These are phyloP conservation scores for Mangifera indica DNA, from an alignment of 345 rosid genomes.

Conservation along the genomic window DNA sequence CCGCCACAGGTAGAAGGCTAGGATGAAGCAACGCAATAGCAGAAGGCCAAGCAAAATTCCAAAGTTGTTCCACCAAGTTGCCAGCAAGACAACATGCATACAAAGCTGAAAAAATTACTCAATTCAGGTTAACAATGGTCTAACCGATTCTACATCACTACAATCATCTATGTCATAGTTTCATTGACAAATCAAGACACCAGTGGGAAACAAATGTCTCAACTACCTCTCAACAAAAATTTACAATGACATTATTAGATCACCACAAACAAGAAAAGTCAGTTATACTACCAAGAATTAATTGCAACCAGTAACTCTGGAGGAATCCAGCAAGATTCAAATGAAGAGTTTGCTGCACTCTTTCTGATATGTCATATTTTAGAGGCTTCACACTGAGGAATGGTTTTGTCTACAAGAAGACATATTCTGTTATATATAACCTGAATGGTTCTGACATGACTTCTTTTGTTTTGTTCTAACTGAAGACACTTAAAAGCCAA, in stretches of 20 bases:
- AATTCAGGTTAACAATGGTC: slow-evolving; percentile 16
- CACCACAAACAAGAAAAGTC: neutral
- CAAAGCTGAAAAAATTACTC: slow-evolving; percentile 44
- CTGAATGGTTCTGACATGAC: neutral
- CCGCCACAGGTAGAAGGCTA: slow-evolving; percentile 93
- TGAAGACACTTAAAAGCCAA: neutral
- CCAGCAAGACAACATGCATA: slow-evolving; percentile 79
- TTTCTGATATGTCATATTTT: neutral
- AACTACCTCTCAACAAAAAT: neutral
- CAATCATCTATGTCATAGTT: neutral
- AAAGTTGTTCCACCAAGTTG: slow-evolving; percentile 84
- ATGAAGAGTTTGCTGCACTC: neutral
- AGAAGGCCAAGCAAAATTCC: slow-evolving; percentile 97
- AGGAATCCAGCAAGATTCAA: neutral
- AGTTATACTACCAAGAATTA: neutral
- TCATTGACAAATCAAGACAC: slow-evolving; percentile 12
- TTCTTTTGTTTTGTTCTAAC: neutral
- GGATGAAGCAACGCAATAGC: slow-evolving; percentile 91
- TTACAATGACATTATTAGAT: neutral
- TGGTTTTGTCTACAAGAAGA: neutral
- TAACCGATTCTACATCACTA: neutral
- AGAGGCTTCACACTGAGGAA: neutral
- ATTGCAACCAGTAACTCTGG: neutral
- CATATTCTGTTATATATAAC: neutral
- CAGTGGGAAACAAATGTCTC: slow-evolving; percentile 5